Evolutionary conservation across 441 rosid species (phyloP).

Genomic region (Raphanus hybrid): DNA sequence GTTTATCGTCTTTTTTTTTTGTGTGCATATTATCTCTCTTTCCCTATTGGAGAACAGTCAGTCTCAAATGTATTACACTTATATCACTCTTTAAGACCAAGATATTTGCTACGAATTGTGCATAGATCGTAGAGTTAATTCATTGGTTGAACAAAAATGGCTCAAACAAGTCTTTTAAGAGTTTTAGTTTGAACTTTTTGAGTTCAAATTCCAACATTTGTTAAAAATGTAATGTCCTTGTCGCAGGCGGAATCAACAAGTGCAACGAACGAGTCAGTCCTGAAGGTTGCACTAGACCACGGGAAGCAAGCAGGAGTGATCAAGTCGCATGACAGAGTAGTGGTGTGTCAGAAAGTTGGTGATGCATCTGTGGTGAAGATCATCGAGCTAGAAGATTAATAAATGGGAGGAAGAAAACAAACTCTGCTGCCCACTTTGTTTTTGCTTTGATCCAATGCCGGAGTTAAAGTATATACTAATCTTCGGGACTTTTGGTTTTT

Average conservation of each 20-base stretch:
- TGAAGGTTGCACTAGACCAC: constrained; percentile 93
- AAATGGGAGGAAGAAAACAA: not conserved
- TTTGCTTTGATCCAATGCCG: constrained; percentile 16
- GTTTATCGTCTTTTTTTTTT: not conserved
- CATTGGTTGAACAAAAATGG: not conserved
- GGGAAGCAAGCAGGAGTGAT: constrained; percentile 84
- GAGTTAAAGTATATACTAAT: constrained; percentile 16
- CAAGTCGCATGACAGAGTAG: constrained; percentile 85
- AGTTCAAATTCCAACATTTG: not conserved
- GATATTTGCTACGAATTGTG: not conserved
- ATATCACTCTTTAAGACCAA: not conserved
- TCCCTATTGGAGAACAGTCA: not conserved
- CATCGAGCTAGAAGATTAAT: constrained; percentile 86
- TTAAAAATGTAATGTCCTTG: constrained; percentile 14
- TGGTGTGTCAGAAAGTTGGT: constrained; percentile 94
- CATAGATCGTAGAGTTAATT: not conserved
- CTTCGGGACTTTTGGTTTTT: constrained; percentile 35
- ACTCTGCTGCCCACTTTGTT: not conserved
- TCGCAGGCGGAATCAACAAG: constrained; percentile 87
- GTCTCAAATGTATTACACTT: not conserved
- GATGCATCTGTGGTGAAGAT: constrained; percentile 95
- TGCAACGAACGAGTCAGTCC: constrained; percentile 83
- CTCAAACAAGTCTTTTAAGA: not conserved
- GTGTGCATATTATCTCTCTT: not conserved
- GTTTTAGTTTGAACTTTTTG: not conserved